Conservation (phyloP, 1,284 basidiomycete genomes). For the Leccinum solheimii region DNA sequence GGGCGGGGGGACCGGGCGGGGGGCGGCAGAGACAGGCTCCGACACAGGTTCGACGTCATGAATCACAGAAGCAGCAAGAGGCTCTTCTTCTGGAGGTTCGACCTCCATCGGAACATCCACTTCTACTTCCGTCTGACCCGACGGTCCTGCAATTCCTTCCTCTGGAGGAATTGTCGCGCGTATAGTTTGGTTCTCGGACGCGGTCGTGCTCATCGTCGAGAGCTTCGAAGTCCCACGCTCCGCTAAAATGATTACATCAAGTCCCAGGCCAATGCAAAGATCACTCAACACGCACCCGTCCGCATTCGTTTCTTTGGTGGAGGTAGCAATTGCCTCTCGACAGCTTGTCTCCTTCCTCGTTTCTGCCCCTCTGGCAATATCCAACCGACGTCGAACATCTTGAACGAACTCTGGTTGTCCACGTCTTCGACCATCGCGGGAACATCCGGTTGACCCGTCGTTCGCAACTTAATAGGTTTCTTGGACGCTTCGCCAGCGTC, state of each 20-base stretch:
- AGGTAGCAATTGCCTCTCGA: slow-evolving; percentile 43
- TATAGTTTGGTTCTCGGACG: slow-evolving; percentile 52
- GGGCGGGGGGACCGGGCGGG: too few species aligned
- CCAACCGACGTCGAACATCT: slow-evolving; percentile 86
- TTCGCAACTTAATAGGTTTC: slow-evolving; percentile 22
- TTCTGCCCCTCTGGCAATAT: slow-evolving; percentile 73
- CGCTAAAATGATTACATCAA: slow-evolving; percentile 8
- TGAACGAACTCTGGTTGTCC: slow-evolving; percentile 74
- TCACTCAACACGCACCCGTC: slow-evolving; percentile 41
- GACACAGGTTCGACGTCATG: slow-evolving; percentile 2
- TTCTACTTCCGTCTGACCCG: slow-evolving; percentile 20
- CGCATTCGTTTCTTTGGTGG: slow-evolving; percentile 53
- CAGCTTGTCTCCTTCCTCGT: slow-evolving; percentile 50
- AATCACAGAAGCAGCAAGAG: not conserved
- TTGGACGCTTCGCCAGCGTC: slow-evolving; percentile 16
- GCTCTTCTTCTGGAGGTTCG: slow-evolving; percentile 14
- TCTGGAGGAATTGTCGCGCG: slow-evolving; percentile 19
- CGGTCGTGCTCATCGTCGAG: slow-evolving; percentile 50
- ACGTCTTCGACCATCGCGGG: slow-evolving; percentile 66
- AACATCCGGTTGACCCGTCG: slow-evolving; percentile 36
- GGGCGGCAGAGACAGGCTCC: not conserved
- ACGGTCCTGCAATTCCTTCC: slow-evolving; percentile 23
- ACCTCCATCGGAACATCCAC: slow-evolving; percentile 20
- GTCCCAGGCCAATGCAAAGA: not conserved
- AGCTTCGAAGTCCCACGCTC: slow-evolving; percentile 49